These are phyloP conservation scores for Corylus americana DNA, from an alignment of 306 rosid species.

Conservation along the genomic window DNA sequence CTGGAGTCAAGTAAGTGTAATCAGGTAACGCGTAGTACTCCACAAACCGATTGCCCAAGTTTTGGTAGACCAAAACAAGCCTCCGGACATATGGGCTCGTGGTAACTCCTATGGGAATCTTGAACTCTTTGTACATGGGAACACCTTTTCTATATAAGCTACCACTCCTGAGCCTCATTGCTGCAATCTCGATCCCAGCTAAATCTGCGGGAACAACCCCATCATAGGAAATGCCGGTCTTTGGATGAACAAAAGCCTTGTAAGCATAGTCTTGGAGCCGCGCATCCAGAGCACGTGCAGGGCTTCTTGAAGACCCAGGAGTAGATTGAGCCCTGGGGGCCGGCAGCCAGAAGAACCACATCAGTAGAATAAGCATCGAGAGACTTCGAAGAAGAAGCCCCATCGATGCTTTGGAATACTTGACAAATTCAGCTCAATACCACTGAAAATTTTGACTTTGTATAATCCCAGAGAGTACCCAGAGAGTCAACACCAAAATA, in stretches of 20 bases:
- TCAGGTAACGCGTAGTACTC: slow-evolving; percentile 61
- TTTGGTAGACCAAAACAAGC: slow-evolving; percentile 88
- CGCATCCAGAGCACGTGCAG: slow-evolving; percentile 42
- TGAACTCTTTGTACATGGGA: slow-evolving; percentile 58
- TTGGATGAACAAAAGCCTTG: slow-evolving; percentile 52
- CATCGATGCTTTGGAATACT: slow-evolving; percentile 50
- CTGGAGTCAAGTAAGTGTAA: slow-evolving; percentile 72
- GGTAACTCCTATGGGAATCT: slow-evolving; percentile 48
- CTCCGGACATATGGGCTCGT: slow-evolving; percentile 74
- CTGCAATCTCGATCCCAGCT: slow-evolving; percentile 49
- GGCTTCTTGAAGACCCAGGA: slow-evolving; percentile 25
- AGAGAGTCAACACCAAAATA: slow-evolving; percentile 26
- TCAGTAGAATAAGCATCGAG: slow-evolving; percentile 42
- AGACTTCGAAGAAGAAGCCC: slow-evolving; percentile 59
- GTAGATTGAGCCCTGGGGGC: slow-evolving; percentile 43
- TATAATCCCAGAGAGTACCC: slow-evolving; percentile 23
- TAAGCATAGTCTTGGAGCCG: slow-evolving; percentile 60
- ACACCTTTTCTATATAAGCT: slow-evolving; percentile 77
- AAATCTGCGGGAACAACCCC: slow-evolving; percentile 52
- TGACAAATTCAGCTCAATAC: slow-evolving; percentile 41
- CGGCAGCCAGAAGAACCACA: slow-evolving; percentile 47
- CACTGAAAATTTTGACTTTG: slow-evolving; percentile 10
- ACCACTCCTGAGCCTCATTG: slow-evolving; percentile 79
- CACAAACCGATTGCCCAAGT: slow-evolving; percentile 64
- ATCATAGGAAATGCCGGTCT: slow-evolving; percentile 52